These are phyloP conservation scores for Parietichytrium sp. DNA, from an alignment of 108 stramenopile species.

Conservation along the genomic window DNA sequence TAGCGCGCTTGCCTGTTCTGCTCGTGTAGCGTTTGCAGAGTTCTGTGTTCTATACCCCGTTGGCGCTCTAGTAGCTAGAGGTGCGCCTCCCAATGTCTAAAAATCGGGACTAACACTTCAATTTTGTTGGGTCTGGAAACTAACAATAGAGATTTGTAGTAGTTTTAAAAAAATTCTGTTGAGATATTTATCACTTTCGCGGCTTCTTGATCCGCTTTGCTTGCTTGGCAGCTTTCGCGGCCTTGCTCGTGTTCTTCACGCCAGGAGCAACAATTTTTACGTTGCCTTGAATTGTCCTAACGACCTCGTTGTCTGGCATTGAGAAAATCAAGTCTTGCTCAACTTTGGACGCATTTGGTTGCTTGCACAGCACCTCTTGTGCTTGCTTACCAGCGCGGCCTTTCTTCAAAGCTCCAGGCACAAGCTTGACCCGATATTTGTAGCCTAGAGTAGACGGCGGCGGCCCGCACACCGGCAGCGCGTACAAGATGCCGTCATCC, in stretches of 20 bases:
- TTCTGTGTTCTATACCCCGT: too few species aligned
- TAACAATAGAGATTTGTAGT: too few species aligned
- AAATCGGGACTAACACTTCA: too few species aligned
- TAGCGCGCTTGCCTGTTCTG: too few species aligned
- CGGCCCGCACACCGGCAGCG: slow-evolving; percentile 42
- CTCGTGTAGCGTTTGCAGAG: too few species aligned
- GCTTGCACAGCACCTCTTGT: slow-evolving; percentile 47
- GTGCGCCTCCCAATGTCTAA: too few species aligned
- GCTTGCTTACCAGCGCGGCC: slow-evolving; percentile 58
- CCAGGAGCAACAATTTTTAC: slow-evolving; percentile 15
- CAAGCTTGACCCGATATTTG: slow-evolving; percentile 55
- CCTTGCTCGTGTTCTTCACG: neutral
- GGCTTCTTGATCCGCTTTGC: too few species aligned
- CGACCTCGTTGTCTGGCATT: slow-evolving; percentile 54
- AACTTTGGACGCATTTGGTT: slow-evolving; percentile 1
- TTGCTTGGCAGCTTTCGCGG: too few species aligned
- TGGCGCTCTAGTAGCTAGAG: too few species aligned
- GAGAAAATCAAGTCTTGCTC: slow-evolving; percentile 52
- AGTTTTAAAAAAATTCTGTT: too few species aligned
- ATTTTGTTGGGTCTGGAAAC: too few species aligned
- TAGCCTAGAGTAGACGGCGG: neutral
- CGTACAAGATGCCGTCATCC: slow-evolving; percentile 41
- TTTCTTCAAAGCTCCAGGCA: slow-evolving; percentile 58
- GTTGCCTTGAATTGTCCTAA: slow-evolving; percentile 53
- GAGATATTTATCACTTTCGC: too few species aligned